Base-by-base conservation (phyloP, 1,284 basidiomycete genomes). In the Tilletia setariae region DNA sequence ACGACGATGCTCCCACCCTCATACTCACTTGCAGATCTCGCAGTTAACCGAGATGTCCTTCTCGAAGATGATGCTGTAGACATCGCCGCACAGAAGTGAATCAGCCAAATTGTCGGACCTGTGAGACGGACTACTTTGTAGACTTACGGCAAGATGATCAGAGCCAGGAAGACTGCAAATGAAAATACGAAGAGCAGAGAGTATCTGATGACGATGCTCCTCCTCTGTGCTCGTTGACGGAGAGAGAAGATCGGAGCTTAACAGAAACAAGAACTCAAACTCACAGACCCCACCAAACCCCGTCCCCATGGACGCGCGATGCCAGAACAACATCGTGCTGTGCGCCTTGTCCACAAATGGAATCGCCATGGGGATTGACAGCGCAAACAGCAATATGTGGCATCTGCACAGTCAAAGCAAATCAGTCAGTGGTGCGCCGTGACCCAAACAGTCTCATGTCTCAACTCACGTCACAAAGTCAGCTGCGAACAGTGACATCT, bases 201-300 rank as follows among this genome's bases (percentile, higher is more conserved):
- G 84, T 94, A 94, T 70, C 91, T 83, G 69, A 89, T 82, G 68
- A 84, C 79, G 53, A 82, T 82, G 66, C 74, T 76, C 59, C 80
- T 72, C 49, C 80, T 73, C 73, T 82, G 80, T 64, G 76, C 76
- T 19, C 80, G 70, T 66, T 81, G 80, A n/a, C 80, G 76, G 21
- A 82, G 72, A 64, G 77, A 79, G 70, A 93, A 98, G 79, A 98
- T 86, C 3, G 95, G 95, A 1, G 93, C 90, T 61, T 16, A 78
- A 96, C 95, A 84, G 95, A 92, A 80, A 92, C 91, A 67, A 91
- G 91, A 30, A 90, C 90, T 35, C 90, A 89, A 66, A 92, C 83
- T 91, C 25, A 42, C n/a, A 19, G 61, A 44, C 32, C 56, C 35
- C 30, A 61, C 56, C 25, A 67, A 76, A 69, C 78, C 81, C 79